These are phyloP conservation scores for Penicillium egyptiacum DNA, from an alignment of 495 filamentous ascomycete genomes.

Conservation along the genomic window DNA sequence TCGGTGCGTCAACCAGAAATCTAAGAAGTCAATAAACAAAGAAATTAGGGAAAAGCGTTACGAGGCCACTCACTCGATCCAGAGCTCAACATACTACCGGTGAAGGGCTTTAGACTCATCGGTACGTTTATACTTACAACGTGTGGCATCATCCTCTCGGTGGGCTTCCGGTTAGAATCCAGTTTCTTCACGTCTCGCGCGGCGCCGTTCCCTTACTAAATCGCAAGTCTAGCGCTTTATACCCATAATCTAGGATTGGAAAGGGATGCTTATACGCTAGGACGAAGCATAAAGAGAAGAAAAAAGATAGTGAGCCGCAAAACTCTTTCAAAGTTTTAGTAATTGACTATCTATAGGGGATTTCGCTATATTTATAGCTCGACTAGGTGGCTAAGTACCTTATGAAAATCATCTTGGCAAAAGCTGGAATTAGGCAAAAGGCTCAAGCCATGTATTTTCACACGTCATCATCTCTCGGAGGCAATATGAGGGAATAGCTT, in stretches of 20 bases:
- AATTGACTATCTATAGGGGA: not conserved
- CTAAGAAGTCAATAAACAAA: not conserved
- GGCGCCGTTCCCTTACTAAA: not conserved
- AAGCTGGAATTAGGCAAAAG: too few relatives aligned
- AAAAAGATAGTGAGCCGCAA: not conserved
- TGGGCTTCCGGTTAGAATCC: not conserved
- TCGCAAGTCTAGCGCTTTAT: not conserved
- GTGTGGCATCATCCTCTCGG: not conserved
- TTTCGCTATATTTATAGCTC: too few relatives aligned
- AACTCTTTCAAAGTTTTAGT: too few relatives aligned
- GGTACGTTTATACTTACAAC: not conserved
- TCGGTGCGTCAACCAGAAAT: not conserved
- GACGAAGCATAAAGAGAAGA: not conserved
- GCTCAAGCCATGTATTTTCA: too few relatives aligned
- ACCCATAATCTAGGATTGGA: not conserved
- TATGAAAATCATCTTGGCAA: too few relatives aligned
- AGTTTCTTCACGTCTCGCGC: not conserved
- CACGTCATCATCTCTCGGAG: too few relatives aligned
- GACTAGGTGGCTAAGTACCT: too few relatives aligned
- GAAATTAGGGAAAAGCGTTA: not conserved
- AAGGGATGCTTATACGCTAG: not conserved
- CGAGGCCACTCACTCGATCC: constrained; percentile 1
- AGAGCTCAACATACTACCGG: not conserved
- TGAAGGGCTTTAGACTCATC: not conserved
- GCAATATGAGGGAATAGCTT: too few relatives aligned